Evolutionary conservation across 208 protist genomes (phyloP).

Genomic region (Giardia muris): DNA sequence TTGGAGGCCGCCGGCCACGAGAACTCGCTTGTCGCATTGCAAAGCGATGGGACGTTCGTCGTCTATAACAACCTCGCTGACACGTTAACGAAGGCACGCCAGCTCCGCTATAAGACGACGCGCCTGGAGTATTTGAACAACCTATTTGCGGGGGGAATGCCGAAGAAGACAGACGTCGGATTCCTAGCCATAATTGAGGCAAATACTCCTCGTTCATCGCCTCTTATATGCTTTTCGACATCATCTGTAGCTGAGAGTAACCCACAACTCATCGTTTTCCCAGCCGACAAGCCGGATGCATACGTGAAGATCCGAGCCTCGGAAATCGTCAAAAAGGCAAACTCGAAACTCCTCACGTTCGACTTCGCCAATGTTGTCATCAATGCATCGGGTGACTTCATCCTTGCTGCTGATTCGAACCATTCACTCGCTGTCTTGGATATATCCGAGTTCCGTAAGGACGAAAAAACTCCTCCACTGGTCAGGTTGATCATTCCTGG

Average conservation of each 20-base stretch:
- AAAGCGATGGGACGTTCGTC: not conserved
- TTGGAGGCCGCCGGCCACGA: not conserved
- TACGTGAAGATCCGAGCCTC: not conserved
- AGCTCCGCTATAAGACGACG: not conserved
- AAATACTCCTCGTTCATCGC: not conserved
- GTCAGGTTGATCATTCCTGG: not conserved
- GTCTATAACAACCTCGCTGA: not conserved
- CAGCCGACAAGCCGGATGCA: not conserved
- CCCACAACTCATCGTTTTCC: not conserved
- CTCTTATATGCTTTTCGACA: too few species aligned
- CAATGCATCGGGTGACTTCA: not conserved
- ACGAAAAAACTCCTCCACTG: not conserved
- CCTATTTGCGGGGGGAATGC: not conserved
- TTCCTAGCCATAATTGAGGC: not conserved
- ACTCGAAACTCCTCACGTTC: not conserved
- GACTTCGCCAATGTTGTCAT: not conserved
- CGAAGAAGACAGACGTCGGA: not conserved
- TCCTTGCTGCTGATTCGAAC: not conserved
- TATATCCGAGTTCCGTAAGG: not conserved
- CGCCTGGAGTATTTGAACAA: not conserved
- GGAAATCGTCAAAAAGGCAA: not conserved
- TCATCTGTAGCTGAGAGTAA: too few species aligned
- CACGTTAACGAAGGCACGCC: not conserved
- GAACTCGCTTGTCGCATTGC: not conserved
- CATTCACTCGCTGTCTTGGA: not conserved